Base-by-base conservation (phyloP, 352 stramenopile genomes). In the Phytophthora uliginosa region DNA sequence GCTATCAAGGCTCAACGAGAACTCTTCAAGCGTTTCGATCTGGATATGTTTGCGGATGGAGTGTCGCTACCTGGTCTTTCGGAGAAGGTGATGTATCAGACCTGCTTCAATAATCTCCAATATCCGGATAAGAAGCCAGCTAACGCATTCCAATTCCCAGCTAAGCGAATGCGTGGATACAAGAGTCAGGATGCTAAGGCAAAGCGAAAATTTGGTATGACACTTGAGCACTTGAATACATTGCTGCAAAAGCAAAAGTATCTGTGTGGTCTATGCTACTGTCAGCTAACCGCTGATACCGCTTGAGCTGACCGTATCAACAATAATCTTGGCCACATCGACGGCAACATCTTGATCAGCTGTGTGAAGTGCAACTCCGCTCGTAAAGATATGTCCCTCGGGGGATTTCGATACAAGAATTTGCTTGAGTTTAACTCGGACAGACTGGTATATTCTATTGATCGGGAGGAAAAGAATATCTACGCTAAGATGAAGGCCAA, bases 51-150 rank as follows among this genome's bases (percentile, higher is more conserved):
- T 42, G 51, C n/a, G 1, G 69, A 76, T 60, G 69, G 50, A 36
- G 57, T 76, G 2, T 59, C 18, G 2, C 36, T 76, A 15, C 69
- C 69, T 15, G 60, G 61, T 24, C 40, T 76, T 20, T 45, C 61
- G 9, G 68, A 76, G 42, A 76, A 76, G 34, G 38, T 74, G 22
- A 74, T 76, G 73, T 79, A 79, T 63, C 61, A 75, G 20, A 75
- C 28, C n/a, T 66, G 42, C 55, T 71, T 63, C 38, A 57, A 52
- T 2, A 63, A 79, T 28, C 47, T 73, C 8, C 20, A 63, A 10
- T 57, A n/a, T n/a, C n/a, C n/a, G n/a, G n/a, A n/a, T n/a, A n/a
- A n/a, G n/a, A n/a, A n/a, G n/a, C n/a, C n/a, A n/a, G n/a, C n/a
- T n/a, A 50, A 63, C 59, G 20, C 67, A 15, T 80, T 80, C 42